phyloP scores from a whole-genome alignment of 2,329 filamentous ascomycete species.

The Stylonectria norvegica region DNA sequence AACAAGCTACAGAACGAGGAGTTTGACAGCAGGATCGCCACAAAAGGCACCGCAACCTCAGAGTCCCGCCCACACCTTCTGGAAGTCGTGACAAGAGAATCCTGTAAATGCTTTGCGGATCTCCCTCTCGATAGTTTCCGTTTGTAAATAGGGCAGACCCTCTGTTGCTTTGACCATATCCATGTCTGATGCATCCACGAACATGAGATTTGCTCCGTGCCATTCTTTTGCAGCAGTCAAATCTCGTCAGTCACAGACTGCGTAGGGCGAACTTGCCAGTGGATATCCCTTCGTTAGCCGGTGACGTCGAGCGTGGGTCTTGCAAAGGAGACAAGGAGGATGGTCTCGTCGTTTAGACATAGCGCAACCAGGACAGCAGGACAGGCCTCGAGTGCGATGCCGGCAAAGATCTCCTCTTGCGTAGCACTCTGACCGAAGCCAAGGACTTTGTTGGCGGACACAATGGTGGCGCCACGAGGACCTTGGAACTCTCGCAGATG shows the following conservation, averaged over 20 bases:
- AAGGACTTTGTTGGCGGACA: constrained; percentile 34
- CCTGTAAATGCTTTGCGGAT: constrained; percentile 28
- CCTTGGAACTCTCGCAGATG: constrained; percentile 23
- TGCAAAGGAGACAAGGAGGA: constrained; percentile 27
- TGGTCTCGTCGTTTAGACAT: constrained; percentile 24
- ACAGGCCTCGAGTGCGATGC: constrained; percentile 33
- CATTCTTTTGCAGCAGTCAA: constrained; percentile 6
- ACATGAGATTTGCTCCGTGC: constrained; percentile 29
- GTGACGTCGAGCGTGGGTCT: constrained; percentile 28
- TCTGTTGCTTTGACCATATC: constrained; percentile 23
- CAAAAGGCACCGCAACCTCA: constrained; percentile 38
- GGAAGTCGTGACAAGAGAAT: constrained; percentile 21
- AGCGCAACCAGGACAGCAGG: constrained; percentile 34
- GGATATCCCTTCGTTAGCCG: constrained; percentile 30
- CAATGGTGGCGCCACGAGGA: constrained; percentile 25
- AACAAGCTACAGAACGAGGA: constrained; percentile 32
- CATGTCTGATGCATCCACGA: constrained; percentile 38
- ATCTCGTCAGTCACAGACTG: neutral
- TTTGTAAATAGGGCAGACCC: constrained; percentile 26
- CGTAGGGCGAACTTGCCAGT: constrained; percentile 12
- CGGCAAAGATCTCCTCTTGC: constrained; percentile 35
- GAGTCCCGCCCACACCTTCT: constrained; percentile 25
- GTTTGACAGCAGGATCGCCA: constrained; percentile 31
- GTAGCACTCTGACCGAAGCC: constrained; percentile 37
- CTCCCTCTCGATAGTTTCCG: constrained; percentile 28